These are phyloP conservation scores for Pestalotiopsis sp. DNA, from an alignment of 2,329 filamentous ascomycete species.

Conservation along the genomic window DNA sequence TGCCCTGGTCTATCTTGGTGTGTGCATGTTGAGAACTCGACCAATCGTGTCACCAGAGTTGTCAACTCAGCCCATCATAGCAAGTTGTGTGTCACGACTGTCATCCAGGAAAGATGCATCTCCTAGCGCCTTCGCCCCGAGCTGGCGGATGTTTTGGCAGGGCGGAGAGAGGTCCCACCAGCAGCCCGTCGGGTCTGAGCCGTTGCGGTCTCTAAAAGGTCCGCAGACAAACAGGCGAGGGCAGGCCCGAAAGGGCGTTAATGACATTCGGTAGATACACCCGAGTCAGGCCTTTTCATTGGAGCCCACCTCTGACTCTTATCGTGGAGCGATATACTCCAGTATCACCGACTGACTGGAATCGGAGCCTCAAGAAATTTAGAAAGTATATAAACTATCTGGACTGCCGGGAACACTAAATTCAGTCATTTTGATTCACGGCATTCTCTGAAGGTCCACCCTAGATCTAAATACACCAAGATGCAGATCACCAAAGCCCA, in stretches of 20 bases:
- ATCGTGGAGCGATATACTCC: not conserved
- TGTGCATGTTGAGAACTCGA: too few species aligned
- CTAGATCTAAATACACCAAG: not conserved
- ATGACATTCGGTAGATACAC: not conserved
- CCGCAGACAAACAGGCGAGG: not conserved
- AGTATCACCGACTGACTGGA: not conserved
- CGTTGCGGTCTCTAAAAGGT: not conserved
- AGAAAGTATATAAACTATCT: not conserved
- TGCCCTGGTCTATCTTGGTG: too few species aligned
- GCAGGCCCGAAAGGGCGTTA: not conserved
- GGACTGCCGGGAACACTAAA: not conserved
- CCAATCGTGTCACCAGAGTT: too few species aligned
- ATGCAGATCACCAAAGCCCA: slow-evolving; percentile 63
- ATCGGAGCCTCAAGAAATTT: not conserved
- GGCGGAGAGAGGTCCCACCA: not conserved
- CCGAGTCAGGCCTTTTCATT: not conserved
- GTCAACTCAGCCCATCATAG: too few species aligned
- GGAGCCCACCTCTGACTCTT: not conserved
- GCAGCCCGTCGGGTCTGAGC: not conserved
- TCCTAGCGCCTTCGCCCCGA: too few species aligned
- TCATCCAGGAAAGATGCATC: too few species aligned
- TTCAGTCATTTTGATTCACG: not conserved
- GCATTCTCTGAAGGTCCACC: too few species aligned
- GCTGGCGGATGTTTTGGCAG: too few species aligned
- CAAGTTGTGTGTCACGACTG: too few species aligned